A percentile compares a stretch with the other conserved stretches of the same genome.
Evolutionary conservation across 225 moss, liverwort and hornwort species (phyloP).

Genomic region (Ulota crispa): DNA sequence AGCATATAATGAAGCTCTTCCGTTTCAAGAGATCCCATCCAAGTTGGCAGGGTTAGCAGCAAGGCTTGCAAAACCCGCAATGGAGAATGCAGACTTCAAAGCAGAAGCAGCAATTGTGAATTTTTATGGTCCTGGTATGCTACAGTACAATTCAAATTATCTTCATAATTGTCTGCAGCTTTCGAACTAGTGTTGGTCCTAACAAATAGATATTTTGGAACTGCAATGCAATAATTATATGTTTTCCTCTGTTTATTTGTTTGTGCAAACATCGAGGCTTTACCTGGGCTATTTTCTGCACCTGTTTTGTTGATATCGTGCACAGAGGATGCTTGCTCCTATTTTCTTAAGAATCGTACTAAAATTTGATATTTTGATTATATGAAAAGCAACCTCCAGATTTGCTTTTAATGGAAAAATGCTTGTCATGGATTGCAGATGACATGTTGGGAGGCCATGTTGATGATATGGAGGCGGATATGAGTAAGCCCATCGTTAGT

Average conservation of each 20-base stretch:
- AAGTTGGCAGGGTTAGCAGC: conserved; percentile 69
- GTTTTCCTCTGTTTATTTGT: neutral
- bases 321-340: neutral
- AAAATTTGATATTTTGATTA: neutral
- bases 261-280: neutral
- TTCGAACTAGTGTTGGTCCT: neutral
- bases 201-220: neutral
- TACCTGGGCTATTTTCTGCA: neutral
- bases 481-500: conserved; percentile 97
- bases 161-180: neutral
- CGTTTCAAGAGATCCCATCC: conserved; percentile 61
- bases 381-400: neutral
- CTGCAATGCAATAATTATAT: too few relatives aligned
- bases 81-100: conserved; percentile 59
- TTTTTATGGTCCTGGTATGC: conserved; percentile 88
- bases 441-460: conserved; percentile 99
- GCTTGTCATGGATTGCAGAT: conserved; percentile 49
- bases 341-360: neutral
- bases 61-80: conserved; percentile 76
- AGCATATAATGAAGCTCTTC: conserved; percentile 76
- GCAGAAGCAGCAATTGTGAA: conserved; percentile 98
- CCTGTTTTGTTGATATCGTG: neutral
- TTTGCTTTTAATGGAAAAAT: conserved; percentile 8
- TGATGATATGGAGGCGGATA: conserved; percentile 98
- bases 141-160: neutral